Base-by-base conservation (phyloP, 148 eudicot species). In the Cornus suecica region DNA sequence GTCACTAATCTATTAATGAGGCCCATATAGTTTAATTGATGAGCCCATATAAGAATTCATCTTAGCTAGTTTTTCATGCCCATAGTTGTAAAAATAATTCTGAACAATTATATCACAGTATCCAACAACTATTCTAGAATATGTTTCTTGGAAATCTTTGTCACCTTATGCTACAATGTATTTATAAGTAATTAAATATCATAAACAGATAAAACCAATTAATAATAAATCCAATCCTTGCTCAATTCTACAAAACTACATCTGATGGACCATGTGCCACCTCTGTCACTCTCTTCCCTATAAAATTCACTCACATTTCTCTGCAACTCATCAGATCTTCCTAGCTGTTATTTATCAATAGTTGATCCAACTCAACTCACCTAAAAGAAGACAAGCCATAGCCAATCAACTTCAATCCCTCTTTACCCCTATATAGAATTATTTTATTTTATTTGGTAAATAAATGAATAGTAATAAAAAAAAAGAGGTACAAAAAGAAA, bases 181-280 rank as follows among this genome's bases (percentile, higher is more conserved):
- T 78, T 60, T 78, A 58, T 2, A 56, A n/a, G n/a, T n/a, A n/a
- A n/a, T n/a, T n/a, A 68, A 82, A 66, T 74, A 34, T 63, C 62
- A 68, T 67, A 51, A 32, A 56, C 26, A 71, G 23, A 72, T 65
- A 5, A 61, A 74, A 6, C 80, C 63, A 68, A 51, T 54, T 65
- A 24, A 41, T 64, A 71, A 65, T 69, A 65, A 34, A 73, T 54
- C 72, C 54, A 37, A 78, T 78, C 68, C 66, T 70, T 65, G 31
- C 62, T 56, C 10, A 58, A 68, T 74, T 71, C 7, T 11, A 58
- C n/a, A 58, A 69, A 69, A 69, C 22, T 41, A 76, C 69, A 67
- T 58, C 69, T 81, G 83, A 73, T 41, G 18, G 27, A 20, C 85
- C 82, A 83, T 83, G 85, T 83, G 85, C 63, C 23, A 28, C 63